Conservation (phyloP, 192 early-diverging fungal genomes). For the Backusella macrospora region DNA sequence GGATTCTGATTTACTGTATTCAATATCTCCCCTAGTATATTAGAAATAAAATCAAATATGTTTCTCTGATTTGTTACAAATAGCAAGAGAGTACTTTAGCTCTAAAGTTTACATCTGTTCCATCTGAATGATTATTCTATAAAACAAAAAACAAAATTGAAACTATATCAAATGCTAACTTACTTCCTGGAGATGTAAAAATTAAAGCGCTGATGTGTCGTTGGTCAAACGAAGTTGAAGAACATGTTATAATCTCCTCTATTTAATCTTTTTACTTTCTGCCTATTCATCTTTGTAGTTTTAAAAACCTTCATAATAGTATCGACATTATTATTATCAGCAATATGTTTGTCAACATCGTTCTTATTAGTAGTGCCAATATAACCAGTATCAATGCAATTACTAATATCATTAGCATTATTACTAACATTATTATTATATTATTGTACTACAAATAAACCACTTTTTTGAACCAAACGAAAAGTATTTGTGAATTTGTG, state of each 20-base stretch:
- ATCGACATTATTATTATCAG: no score
- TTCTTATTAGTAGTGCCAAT: no score
- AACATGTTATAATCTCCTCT: not conserved
- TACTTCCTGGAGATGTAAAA: not conserved
- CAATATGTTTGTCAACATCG: no score
- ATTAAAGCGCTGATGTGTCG: not conserved
- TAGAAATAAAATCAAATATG: not conserved
- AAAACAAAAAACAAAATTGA: not conserved
- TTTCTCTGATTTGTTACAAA: not conserved
- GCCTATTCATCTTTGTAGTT: not conserved
- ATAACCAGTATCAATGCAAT: no score
- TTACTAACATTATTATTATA: no score
- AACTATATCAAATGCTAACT: not conserved
- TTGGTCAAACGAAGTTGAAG: not conserved
- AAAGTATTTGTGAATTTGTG: not conserved
- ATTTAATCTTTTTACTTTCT: not conserved
- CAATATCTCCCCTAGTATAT: not conserved
- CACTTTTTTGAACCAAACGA: no score
- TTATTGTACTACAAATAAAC: no score
- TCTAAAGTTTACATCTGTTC: not conserved
- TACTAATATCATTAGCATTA: no score
- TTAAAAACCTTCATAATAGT: not conserved
- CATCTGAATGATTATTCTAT: not conserved
- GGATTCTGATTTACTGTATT: not conserved
- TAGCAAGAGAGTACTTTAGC: not conserved